phyloP scores from a whole-genome alignment of 768 basidiomycete species.

The Rhodosporidiobolus odoratus region DNA sequence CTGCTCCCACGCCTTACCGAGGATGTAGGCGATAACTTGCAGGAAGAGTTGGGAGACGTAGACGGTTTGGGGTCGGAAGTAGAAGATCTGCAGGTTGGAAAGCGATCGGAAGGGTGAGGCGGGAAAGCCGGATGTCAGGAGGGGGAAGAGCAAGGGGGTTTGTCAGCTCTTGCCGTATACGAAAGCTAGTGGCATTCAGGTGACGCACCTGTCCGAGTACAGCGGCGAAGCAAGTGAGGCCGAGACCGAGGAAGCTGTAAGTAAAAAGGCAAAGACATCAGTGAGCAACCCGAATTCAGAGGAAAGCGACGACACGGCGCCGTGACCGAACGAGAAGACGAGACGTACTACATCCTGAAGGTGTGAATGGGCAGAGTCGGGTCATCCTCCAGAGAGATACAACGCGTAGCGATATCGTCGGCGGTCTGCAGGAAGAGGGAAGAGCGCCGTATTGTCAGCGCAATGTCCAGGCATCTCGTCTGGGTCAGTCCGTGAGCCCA shows the following conservation, averaged over 20 bases:
- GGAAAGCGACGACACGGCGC: not conserved
- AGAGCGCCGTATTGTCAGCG: not conserved
- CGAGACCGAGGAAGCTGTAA: constrained; percentile 30
- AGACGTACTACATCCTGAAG: constrained; percentile 44
- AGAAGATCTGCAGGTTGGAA: constrained; percentile 47
- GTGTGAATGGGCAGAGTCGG: constrained; percentile 37
- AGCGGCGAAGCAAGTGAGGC: constrained; percentile 43
- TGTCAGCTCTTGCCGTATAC: too few species aligned
- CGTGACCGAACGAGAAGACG: not conserved
- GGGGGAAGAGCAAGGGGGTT: not conserved
- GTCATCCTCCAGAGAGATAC: constrained; percentile 38
- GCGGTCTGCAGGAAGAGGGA: constrained; percentile 6
- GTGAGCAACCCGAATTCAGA: not conserved
- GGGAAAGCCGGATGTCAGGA: too few species aligned
- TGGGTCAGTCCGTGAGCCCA: too few species aligned
- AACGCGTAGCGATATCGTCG: constrained; percentile 33
- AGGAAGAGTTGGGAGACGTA: constrained; percentile 45
- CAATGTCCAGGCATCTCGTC: too few species aligned
- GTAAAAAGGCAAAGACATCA: not conserved
- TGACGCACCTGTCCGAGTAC: constrained; percentile 37
- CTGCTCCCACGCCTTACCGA: constrained; percentile 39
- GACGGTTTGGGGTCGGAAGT: constrained; percentile 46
- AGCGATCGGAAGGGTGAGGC: not conserved
- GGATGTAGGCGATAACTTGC: constrained; percentile 44
- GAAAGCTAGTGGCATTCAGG: constrained; percentile 35